These are phyloP conservation scores for Xerocomus minutiporus DNA, from an alignment of 1,284 basidiomycete genomes.

Conservation along the genomic window DNA sequence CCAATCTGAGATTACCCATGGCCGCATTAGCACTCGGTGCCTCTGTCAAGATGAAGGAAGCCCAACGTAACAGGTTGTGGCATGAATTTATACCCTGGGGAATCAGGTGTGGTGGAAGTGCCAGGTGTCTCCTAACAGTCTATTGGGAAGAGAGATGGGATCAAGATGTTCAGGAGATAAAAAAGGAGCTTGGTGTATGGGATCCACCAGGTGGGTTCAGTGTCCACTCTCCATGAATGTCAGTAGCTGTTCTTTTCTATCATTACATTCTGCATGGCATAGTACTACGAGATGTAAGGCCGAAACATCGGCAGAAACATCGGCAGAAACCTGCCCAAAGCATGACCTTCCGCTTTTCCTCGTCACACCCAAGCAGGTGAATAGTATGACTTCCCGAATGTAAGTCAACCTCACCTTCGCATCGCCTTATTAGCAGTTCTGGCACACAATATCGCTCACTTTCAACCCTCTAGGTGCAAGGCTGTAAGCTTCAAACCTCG, in stretches of 20 bases:
- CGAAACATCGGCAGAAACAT: too few species aligned
- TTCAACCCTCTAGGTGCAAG: too few species aligned
- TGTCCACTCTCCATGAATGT: constrained; percentile 4
- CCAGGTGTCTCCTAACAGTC: constrained; percentile 79
- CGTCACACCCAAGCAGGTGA: too few species aligned
- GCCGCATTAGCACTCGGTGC: constrained; percentile 62
- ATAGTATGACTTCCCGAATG: too few species aligned
- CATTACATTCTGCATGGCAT: neutral
- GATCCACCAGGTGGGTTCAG: constrained; percentile 50
- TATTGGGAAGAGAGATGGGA: constrained; percentile 97
- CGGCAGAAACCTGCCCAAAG: too few species aligned
- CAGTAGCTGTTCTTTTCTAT: neutral
- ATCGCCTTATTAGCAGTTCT: too few species aligned
- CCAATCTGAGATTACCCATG: constrained; percentile 90
- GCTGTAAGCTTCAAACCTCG: too few species aligned
- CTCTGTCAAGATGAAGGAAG: constrained; percentile 47
- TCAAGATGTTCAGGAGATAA: constrained; percentile 75
- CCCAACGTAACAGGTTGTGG: constrained; percentile 58
- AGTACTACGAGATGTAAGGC: too few species aligned
- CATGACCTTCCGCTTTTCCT: too few species aligned
- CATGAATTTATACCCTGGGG: constrained; percentile 90
- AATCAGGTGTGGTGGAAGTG: constrained; percentile 67
- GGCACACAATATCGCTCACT: too few species aligned
- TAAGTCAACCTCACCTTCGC: too few species aligned
- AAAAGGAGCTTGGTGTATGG: constrained; percentile 76